These are phyloP conservation scores for Glycine tomentella DNA, from an alignment of 306 rosid genomes.

Conservation along the genomic window DNA sequence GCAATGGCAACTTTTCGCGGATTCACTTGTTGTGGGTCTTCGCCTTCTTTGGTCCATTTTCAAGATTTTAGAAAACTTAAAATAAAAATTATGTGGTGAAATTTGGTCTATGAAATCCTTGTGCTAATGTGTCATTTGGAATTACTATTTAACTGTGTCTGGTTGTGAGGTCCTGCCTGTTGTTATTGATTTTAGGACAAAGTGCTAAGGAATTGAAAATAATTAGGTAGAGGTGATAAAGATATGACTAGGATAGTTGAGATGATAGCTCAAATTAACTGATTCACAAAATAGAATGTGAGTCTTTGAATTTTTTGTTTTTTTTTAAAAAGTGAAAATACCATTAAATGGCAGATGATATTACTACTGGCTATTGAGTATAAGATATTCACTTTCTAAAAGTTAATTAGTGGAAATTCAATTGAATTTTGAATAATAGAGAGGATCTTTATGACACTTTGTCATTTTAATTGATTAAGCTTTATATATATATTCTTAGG, in stretches of 20 bases:
- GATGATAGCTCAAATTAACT: slow-evolving; percentile 1
- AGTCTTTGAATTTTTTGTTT: background rate
- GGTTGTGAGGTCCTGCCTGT: slow-evolving; percentile 6
- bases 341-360: background rate
- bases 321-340: background rate
- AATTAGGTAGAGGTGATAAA: background rate
- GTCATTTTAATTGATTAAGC: slow-evolving; percentile 31
- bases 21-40: background rate
- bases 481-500: background rate
- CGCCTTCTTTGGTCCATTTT: too few species aligned
- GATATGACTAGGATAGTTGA: background rate
- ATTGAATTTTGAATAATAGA: slow-evolving; percentile 17
- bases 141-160: background rate
- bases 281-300: slow-evolving; percentile 1
- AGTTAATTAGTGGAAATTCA: background rate
- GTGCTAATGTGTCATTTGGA: slow-evolving; percentile 8
- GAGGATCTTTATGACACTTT: slow-evolving; percentile 3
- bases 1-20: background rate
- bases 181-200: background rate
- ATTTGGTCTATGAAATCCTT: background rate
- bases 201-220: slow-evolving; percentile 9
- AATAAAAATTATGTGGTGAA: too few species aligned
- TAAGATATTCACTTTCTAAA: background rate
- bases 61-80: too few species aligned
- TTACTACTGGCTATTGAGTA: background rate